Conservation (phyloP, 768 basidiomycete genomes). For the Mrakia frigida region DNA sequence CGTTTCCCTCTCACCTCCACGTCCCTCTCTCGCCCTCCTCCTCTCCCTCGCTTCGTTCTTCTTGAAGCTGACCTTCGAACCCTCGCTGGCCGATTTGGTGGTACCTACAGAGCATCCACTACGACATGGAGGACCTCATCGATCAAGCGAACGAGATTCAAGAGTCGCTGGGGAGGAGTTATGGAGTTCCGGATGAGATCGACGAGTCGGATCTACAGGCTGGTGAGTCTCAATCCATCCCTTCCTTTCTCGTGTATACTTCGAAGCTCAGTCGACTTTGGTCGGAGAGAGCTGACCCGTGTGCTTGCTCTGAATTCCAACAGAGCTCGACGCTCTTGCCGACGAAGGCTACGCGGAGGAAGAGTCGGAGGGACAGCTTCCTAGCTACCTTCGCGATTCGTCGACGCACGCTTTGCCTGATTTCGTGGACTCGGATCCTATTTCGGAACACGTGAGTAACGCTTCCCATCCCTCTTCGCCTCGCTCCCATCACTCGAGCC, state of each 20-base stretch:
- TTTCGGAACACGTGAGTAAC: slow-evolving; percentile 50
- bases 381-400: slow-evolving; percentile 64
- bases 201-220: slow-evolving; percentile 97
- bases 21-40: background rate
- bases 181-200: slow-evolving; percentile 93
- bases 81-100: background rate
- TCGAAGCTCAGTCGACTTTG: background rate
- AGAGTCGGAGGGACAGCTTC: slow-evolving; percentile 83
- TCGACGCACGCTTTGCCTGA: slow-evolving; percentile 63
- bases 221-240: slow-evolving; percentile 53
- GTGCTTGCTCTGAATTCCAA: background rate
- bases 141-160: slow-evolving; percentile 98
- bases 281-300: background rate
- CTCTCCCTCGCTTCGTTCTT: background rate
- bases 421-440: slow-evolving; percentile 82
- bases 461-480: background rate
- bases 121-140: slow-evolving; percentile 94
- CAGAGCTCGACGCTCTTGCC: slow-evolving; percentile 91
- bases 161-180: slow-evolving; percentile 84
- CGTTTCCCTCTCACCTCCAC: background rate
- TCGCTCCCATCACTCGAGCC: background rate
- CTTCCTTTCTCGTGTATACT: background rate
- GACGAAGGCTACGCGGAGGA: slow-evolving; percentile 74
- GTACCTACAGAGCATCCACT: slow-evolving; percentile 58
- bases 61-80: background rate